Base-by-base conservation (phyloP, 2,329 filamentous ascomycete genomes). In the Colletotrichum sp. region DNA sequence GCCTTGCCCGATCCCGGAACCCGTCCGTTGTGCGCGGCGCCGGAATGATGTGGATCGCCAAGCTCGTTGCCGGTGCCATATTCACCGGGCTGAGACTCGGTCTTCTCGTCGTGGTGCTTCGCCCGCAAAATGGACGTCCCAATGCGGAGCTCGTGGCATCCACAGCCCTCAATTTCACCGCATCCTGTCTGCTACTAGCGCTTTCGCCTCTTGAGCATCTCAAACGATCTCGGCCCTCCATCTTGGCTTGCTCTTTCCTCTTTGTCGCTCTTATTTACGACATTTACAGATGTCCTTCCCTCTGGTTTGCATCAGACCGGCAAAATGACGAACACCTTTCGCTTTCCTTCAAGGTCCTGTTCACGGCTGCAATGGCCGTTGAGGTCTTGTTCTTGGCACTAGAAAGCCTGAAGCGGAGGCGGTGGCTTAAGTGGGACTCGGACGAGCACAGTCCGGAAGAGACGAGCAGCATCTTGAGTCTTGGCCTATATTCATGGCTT, bases 401-500 rank as follows among this genome's bases (percentile, higher is more conserved):
- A 15, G 58, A 61, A n/a, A n/a, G 16, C 58, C 2, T 61, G 18
- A 34, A 25, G 28, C 58, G 58, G 3, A 30, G 58, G 28, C 58
- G 58, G 5, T 61, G 58, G 58, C 2, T 61, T 13, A 7, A 30
- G 28, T 61, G 58, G 58, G 27, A 61, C 2, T 32, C 30, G 2
- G 25, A 58, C 13, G 25, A 58, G 22, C 25, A 58, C 28, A 74
- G 67, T n/a, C 76, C 76, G 3, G 76, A 78, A 25, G 77, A 77
- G 30, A 78, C 72, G 28, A 79, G 71, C 8, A 55, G 70, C n/a
- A 78, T 67, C 18, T 78, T 77, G 66, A 78, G 79, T 56, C 77
- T 74, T 2, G 77, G 79, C n/a, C 80, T 79, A n/a, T 68, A 78
- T 6, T 74, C 73, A 27, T 78, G 77, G 76, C 30, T 78, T 9